Conservation (phyloP, 164 flowering plant species). For the Umbellularia californica region DNA sequence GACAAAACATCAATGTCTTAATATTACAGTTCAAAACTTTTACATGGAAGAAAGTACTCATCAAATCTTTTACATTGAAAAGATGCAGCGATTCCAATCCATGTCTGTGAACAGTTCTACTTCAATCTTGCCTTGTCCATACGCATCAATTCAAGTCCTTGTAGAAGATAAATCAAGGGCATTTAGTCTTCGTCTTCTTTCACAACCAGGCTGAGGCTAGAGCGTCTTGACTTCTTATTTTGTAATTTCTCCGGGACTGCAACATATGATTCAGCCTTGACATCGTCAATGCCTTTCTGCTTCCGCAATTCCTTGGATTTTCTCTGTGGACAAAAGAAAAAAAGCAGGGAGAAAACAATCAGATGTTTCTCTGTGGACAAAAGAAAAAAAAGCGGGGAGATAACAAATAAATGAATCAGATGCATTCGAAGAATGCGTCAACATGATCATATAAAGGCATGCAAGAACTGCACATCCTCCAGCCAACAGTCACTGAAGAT, state of each 20-base stretch:
- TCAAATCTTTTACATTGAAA: no score
- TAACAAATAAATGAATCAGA: background rate
- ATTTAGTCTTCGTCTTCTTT: no score
- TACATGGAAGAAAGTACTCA: no score
- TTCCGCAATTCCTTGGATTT: conserved; percentile 59
- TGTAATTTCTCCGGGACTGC: conserved; percentile 32
- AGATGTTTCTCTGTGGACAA: conserved; percentile 44
- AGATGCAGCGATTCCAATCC: no score
- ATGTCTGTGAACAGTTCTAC: no score
- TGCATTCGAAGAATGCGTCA: background rate
- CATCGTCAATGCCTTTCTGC: conserved; percentile 39
- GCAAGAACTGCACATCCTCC: no score
- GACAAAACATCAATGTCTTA: no score
- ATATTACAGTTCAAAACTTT: no score
- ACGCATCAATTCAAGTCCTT: no score
- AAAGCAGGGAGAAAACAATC: background rate
- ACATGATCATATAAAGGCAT: no score
- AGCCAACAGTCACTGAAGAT: background rate
- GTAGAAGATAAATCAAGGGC: no score
- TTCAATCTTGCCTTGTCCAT: no score
- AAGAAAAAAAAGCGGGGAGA: background rate
- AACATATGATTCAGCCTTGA: conserved; percentile 51
- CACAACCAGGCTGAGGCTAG: background rate
- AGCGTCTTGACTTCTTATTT: conserved; percentile 30
- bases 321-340: conserved; percentile 33